phyloP scores from a whole-genome alignment of 208 protist species.

The Crithidia sp. region DNA sequence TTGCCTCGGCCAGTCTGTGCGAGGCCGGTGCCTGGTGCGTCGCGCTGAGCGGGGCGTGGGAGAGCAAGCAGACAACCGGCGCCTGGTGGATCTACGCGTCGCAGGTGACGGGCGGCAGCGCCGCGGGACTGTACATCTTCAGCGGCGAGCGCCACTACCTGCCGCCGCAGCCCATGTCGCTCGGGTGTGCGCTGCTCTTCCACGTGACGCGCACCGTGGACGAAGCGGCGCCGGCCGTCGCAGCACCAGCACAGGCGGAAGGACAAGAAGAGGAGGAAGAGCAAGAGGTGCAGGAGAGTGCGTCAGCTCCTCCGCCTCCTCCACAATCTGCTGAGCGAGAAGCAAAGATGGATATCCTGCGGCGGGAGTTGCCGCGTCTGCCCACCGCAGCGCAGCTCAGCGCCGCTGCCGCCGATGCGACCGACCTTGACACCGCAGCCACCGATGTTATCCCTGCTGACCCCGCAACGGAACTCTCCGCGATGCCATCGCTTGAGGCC shows the following conservation, averaged over 20 bases:
- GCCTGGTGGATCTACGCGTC: conserved; percentile 96
- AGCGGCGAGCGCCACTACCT: conserved; percentile 91
- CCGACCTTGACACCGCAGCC: not conserved
- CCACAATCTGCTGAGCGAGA: not conserved
- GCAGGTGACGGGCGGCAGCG: conserved; percentile 72
- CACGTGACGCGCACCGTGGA: conserved; percentile 37
- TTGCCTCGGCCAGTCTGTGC: conserved; percentile 70
- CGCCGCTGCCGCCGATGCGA: not conserved
- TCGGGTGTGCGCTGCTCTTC: conserved; percentile 76
- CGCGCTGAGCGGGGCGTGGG: conserved; percentile 94
- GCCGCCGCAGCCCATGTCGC: conserved; percentile 81
- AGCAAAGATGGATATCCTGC: conserved; percentile 6
- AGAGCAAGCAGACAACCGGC: conserved; percentile 89
- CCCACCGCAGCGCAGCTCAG: conserved; percentile 1
- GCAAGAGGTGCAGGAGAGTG: not conserved
- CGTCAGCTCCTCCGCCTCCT: no score
- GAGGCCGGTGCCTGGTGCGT: conserved; percentile 94
- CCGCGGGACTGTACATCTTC: conserved; percentile 75
- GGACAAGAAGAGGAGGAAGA: not conserved
- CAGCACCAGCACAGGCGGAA: not conserved
- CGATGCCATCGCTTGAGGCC: conserved; percentile 35
- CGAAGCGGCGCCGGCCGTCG: conserved; percentile 12
- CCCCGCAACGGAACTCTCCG: conserved; percentile 15
- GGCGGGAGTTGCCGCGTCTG: conserved; percentile 23
- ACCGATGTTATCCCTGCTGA: conserved; percentile 24